Evolutionary conservation across 1,139 yeast genomes (phyloP), one percentile per base, ranked within the genome.

Genomic region (Entelexis paramagnoliae): DNA sequence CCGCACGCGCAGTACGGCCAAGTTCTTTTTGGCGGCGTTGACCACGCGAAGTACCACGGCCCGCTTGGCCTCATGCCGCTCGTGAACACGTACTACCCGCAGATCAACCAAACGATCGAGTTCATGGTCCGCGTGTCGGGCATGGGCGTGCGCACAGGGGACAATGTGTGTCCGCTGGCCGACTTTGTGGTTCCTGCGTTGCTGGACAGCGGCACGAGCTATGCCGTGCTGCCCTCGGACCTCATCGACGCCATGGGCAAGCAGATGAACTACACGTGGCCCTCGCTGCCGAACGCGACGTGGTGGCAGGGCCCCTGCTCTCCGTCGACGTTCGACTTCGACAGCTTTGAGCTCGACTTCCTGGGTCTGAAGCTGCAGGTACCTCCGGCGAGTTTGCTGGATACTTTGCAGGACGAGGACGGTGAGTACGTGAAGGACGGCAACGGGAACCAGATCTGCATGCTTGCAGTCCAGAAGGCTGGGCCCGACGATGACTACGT

Each of bases 21-120:
- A 6, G 64, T 79, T 35, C 66, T 78, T 46, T 78, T 79, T 61
- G 83, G 84, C 5, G 83, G 79, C 32, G 67, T 77, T 48, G 84
- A 80, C 62, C 70, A 71, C 48, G 74, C 77, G 29, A 78, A 78
- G 64, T 73, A 71, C 56, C 54, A 64, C 1, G 83, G 83, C 16
- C 64, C 65, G 1, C 68, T 78, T 56, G 65, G 52, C 35, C 58
- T 57, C n/a, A 60, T 62, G 41, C 71, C 66, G 2, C 34, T 58
- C 13, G 49, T 55, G 17, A 52, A 52, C 42, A 33, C 47, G 17
- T 45, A 51, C 40, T 17, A n/a, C 22, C 34, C 29, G 17, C 6
- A 35, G 43, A 19, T 45, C 10, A 17, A 20, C 14, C 17, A 38
- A 4, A 46, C 50, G 16, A 42, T 44, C 13, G 46, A 48, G n/a